Evolutionary conservation across 1,139 yeast genomes (phyloP), one percentile per base, ranked within the genome.

Genomic region (Spathaspora sp.): DNA sequence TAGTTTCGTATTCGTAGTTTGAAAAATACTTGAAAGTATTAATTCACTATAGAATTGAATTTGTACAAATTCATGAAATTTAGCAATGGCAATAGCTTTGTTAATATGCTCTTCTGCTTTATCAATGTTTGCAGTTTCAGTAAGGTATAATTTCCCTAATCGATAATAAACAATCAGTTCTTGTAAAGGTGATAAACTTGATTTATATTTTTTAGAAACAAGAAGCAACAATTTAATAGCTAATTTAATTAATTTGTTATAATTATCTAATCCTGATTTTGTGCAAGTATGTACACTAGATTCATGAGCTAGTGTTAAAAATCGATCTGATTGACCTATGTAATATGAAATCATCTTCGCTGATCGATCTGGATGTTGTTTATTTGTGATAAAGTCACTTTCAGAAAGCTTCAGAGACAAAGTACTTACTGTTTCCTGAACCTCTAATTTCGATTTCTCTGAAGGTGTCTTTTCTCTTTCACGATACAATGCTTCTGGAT

Each of bases 71-170:
- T 58, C 17, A 48, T 63, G 66, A 44, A 76, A 59, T 10, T 58
- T 53, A 6, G 78, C 63, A 4, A 76, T 51, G 1, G 64, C 53
- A 1, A 74, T 57, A 2, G 80, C 77, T 48, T 60, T 61, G 39
- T 61, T 63, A n/a, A 70, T 62, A 45, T 68, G 70, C 2, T 63
- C 67, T 26, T 73, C 74, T 0, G 82, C 81, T 24, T 60, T 51
- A 34, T 66, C 67, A 11, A 60, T 50, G 47, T 70, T 68, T 11
- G 60, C 61, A 0, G 82, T 78, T 48, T 79, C 83, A 18, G 54
- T 51, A 39, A 67, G 65, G 47, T 72, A 65, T 2, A 76, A 44
- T 15, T 55, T 56, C 0, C 80, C 71, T 13, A 78, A 53, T 41
- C 64, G 64, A 46, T 64, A 69, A 43, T 64, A 64, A 0, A 74